phyloP scores from a whole-genome alignment of 768 basidiomycete genomes.

The Lactifluus pinguis region DNA sequence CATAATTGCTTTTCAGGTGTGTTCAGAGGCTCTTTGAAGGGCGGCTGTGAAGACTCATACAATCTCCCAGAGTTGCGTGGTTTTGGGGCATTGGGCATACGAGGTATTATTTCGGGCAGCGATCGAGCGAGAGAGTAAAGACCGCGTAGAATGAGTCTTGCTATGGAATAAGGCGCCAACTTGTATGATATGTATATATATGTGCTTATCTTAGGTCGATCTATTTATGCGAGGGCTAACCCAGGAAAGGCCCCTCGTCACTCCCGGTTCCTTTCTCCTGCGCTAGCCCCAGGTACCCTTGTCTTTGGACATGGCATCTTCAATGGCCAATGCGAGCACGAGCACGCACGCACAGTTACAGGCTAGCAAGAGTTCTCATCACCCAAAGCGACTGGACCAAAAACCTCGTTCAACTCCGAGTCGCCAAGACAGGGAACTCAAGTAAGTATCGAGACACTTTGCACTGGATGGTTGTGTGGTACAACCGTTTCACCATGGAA shows the following conservation, averaged over 20 bases:
- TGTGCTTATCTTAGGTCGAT: too few species aligned
- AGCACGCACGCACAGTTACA: conserved; percentile 15
- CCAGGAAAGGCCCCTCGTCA: conserved; percentile 3
- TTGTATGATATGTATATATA: too few species aligned
- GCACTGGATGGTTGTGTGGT: too few species aligned
- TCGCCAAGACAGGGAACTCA: conserved; percentile 81
- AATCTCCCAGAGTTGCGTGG: conserved; percentile 24
- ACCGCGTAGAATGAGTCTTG: not conserved
- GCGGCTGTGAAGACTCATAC: not conserved
- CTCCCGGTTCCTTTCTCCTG: not conserved
- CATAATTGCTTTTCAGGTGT: conserved; percentile 54
- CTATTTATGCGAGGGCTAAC: too few species aligned
- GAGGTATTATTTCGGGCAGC: conserved; percentile 27
- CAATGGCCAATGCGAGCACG: conserved; percentile 15
- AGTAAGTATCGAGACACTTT: too few species aligned
- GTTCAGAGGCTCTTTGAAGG: not conserved
- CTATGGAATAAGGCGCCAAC: not conserved
- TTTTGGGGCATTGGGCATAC: too few species aligned
- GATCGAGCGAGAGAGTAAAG: conserved; percentile 1
- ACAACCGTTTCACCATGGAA: conserved; percentile 98
- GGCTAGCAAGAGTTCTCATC: conserved; percentile 32
- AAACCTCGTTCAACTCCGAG: conserved; percentile 73
- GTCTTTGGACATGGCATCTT: not conserved
- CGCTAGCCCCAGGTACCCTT: conserved; percentile 16
- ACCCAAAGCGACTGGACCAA: conserved; percentile 84